Percentiles rank a stretch among this genome's conserved stretches.
These are phyloP conservation scores for Tricholoma saponaceum DNA, from an alignment of 768 basidiomycete species.

Conservation along the genomic window DNA sequence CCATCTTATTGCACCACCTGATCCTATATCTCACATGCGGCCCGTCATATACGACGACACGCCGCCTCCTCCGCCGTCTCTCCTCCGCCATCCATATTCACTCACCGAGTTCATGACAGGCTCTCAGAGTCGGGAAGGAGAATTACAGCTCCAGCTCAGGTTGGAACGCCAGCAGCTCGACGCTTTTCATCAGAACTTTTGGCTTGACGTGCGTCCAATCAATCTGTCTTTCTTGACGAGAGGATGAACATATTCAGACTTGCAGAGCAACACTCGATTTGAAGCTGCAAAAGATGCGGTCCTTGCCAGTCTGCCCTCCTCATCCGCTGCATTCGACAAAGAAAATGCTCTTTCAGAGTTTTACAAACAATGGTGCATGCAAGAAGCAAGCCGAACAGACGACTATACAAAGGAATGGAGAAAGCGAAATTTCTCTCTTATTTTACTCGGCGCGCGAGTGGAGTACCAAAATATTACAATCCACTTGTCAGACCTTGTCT, in stretches of 20 bases:
- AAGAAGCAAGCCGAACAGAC: constrained; percentile 55
- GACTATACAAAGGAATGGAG: constrained; percentile 68
- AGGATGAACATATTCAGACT: background rate
- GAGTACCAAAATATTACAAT: constrained; percentile 41
- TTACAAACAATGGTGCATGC: constrained; percentile 69
- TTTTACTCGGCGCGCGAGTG: constrained; percentile 56
- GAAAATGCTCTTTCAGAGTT: constrained; percentile 73
- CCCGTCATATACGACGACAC: constrained; percentile 72
- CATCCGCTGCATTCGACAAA: constrained; percentile 46
- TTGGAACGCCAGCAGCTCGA: constrained; percentile 70
- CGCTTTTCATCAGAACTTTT: constrained; percentile 73
- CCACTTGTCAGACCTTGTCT: constrained; percentile 24
- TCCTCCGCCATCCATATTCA: constrained; percentile 68
- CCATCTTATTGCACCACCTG: constrained; percentile 59
- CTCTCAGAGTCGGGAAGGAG: constrained; percentile 27
- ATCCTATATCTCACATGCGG: constrained; percentile 76
- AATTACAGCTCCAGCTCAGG: constrained; percentile 64
- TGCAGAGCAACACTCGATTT: constrained; percentile 81
- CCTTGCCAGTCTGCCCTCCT: constrained; percentile 50
- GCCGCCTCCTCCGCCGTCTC: constrained; percentile 30
- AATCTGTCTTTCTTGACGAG: background rate
- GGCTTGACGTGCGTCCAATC: constrained; percentile 65
- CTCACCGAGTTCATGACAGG: constrained; percentile 60
- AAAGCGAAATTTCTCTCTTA: constrained; percentile 50
- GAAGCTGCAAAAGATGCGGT: constrained; percentile 61